phyloP scores from a whole-genome alignment of 192 early-diverging fungal species.

The Backusella parvicylindrica region DNA sequence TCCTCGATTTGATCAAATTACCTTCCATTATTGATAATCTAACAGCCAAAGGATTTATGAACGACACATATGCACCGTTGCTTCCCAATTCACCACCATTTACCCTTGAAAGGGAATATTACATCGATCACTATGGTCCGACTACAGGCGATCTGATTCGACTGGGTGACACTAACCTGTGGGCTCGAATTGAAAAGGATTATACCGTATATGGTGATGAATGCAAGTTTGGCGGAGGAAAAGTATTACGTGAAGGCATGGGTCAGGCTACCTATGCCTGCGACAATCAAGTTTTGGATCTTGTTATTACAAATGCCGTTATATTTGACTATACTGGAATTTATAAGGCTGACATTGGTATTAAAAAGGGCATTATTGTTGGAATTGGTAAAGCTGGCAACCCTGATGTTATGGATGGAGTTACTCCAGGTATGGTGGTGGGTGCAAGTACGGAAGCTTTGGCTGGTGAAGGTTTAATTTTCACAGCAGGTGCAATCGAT shows the following conservation, averaged over 20 bases:
- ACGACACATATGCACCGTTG: slow-evolving; percentile 50
- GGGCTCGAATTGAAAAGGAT: slow-evolving; percentile 85
- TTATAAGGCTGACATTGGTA: slow-evolving; percentile 97
- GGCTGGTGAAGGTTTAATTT: slow-evolving; percentile 84
- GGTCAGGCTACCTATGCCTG: slow-evolving; percentile 69
- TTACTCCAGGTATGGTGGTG: slow-evolving; percentile 85
- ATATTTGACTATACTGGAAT: slow-evolving; percentile 93
- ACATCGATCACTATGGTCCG: slow-evolving; percentile 89
- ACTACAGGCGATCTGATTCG: slow-evolving; percentile 89
- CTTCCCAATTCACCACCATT: slow-evolving; percentile 52
- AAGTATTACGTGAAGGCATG: slow-evolving; percentile 94
- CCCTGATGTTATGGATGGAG: slow-evolving; percentile 90
- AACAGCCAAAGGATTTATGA: slow-evolving; percentile 51
- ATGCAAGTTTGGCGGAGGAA: slow-evolving; percentile 92
- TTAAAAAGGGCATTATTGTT: slow-evolving; percentile 76
- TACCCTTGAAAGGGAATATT: slow-evolving; percentile 71
- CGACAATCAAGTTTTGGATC: slow-evolving; percentile 73
- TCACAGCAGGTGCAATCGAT: slow-evolving; percentile 92
- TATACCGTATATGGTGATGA: slow-evolving; percentile 93
- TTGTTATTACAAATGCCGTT: slow-evolving; percentile 92
- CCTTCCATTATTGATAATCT: slow-evolving; percentile 51
- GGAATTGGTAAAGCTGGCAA: slow-evolving; percentile 97
- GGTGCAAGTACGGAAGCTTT: slow-evolving; percentile 88
- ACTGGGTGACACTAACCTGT: slow-evolving; percentile 81
- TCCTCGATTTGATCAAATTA: slow-evolving; percentile 47